Evolutionary conservation across 257 asterid species (phyloP), one percentile per base, ranked within the genome.

Genomic region (Ilex aquifolium): DNA sequence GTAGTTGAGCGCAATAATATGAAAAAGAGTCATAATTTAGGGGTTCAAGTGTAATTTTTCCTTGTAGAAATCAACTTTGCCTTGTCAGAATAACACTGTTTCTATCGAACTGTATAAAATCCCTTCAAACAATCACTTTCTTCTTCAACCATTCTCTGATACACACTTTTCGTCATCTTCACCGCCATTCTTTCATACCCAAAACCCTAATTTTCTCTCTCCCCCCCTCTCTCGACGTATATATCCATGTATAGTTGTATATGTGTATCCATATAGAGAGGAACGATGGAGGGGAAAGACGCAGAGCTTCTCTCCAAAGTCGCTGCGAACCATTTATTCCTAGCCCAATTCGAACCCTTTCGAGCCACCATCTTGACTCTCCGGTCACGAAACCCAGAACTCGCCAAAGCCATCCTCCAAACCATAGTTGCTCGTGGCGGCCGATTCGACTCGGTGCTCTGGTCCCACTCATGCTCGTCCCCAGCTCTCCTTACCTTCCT

Each of bases 331-430:
- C 99, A 92, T 77, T 66, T 92, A 15, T 87, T 85, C 64, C 69
- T 92, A 40, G 95, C 91, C 31, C 99, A 92, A 79, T 92, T 86
- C 75, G 98, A 92, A 78, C 91, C 97, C 1, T 90, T 92, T 32
- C 95, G 97, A 70, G 95, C 98, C 58, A 83, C 81, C 46, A 50
- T 92, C 50, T 88, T 83, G 17, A 82, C 84, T 55, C 95, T 88
- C 68, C 85, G 95, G n/a, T 74, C 82, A 61, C 83, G 95, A n/a
- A 82, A 75, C 55, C 95, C 90, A 31, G 95, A 80, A 69, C 72
- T 83, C 15, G 92, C 95, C 42, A 78, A 89, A 56, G 71, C 95
- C 14, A 82, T 92, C 58, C 76, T 88, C 17, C 98, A 92, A 65
- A 81, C 95, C 10, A 60, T 92, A 21, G 71, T 92, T 31, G 74